Evolutionary conservation across 306 rosid species (phyloP).

Genomic region (Vigna nakashimae): DNA sequence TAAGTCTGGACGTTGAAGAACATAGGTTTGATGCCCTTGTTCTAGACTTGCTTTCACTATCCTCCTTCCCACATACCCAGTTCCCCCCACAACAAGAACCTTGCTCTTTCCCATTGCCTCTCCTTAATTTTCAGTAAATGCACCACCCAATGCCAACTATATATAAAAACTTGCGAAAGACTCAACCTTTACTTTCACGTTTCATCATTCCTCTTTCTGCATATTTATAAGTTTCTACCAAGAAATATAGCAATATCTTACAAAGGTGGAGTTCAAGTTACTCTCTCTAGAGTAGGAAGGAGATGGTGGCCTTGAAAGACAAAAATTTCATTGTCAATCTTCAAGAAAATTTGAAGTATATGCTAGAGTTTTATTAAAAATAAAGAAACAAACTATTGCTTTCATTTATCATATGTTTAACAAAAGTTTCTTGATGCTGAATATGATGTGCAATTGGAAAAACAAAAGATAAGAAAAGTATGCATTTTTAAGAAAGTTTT

Average conservation of each 20-base stretch:
- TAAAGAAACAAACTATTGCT: too few species aligned
- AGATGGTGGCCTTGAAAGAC: neutral
- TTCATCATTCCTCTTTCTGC: neutral
- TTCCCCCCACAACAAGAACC: conserved; percentile 87
- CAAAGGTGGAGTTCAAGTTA: neutral
- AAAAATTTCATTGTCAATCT: neutral
- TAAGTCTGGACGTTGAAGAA: conserved; percentile 72
- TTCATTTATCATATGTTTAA: too few species aligned
- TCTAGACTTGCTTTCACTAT: conserved; percentile 74
- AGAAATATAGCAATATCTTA: neutral
- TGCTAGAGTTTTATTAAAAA: neutral
- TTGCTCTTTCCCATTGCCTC: conserved; percentile 64
- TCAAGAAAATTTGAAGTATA: neutral
- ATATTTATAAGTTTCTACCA: neutral
- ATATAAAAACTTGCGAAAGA: too few species aligned
- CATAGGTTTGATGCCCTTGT: conserved; percentile 72
- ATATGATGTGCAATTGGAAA: too few species aligned
- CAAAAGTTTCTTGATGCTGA: too few species aligned
- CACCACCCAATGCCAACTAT: too few species aligned
- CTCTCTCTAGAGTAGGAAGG: neutral
- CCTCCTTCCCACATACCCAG: conserved; percentile 78
- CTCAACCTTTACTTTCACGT: neutral
- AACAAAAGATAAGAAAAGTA: too few species aligned
- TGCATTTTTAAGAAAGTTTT: neutral
- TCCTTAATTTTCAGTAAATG: neutral